These are phyloP conservation scores for Fusarium sp. DNA, from an alignment of 2,329 filamentous ascomycete genomes.

Conservation along the genomic window DNA sequence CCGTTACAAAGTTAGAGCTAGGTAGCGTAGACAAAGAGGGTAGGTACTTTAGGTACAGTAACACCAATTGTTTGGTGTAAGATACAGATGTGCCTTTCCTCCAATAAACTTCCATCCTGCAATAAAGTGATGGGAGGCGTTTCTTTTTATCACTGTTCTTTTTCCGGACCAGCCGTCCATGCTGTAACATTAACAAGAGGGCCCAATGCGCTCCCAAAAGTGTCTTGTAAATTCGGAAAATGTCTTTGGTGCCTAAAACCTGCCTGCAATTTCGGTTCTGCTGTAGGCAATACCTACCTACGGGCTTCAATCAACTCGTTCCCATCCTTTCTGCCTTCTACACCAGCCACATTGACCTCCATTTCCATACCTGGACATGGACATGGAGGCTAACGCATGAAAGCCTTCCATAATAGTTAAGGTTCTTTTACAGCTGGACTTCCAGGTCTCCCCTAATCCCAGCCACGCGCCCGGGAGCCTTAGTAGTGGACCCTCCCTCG, in stretches of 20 bases:
- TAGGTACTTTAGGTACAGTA: not conserved
- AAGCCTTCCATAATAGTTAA: not conserved
- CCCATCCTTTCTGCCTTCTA: conserved; percentile 1
- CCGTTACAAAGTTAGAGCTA: not conserved
- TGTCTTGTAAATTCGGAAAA: not conserved
- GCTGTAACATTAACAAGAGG: not conserved
- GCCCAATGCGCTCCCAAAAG: not conserved
- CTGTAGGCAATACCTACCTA: not conserved
- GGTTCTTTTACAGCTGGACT: conserved; percentile 31
- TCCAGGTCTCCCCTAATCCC: conserved; percentile 38
- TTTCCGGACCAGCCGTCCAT: not conserved
- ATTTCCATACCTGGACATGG: not conserved
- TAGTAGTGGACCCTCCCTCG: conserved; percentile 15
- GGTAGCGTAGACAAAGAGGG: not conserved
- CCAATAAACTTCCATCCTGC: not conserved
- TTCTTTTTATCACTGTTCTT: conserved; percentile 4
- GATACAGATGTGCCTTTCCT: not conserved
- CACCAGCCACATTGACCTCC: conserved; percentile 42
- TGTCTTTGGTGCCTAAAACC: conserved; percentile 1
- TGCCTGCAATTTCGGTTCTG: conserved; percentile 15
- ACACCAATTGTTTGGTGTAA: not conserved
- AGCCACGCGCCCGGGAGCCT: conserved; percentile 39
- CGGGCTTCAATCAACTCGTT: not conserved
- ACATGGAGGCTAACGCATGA: conserved; percentile 25
- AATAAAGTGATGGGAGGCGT: not conserved